phyloP scores from a whole-genome alignment of 1,284 basidiomycete species.

The Tilletia caries region DNA sequence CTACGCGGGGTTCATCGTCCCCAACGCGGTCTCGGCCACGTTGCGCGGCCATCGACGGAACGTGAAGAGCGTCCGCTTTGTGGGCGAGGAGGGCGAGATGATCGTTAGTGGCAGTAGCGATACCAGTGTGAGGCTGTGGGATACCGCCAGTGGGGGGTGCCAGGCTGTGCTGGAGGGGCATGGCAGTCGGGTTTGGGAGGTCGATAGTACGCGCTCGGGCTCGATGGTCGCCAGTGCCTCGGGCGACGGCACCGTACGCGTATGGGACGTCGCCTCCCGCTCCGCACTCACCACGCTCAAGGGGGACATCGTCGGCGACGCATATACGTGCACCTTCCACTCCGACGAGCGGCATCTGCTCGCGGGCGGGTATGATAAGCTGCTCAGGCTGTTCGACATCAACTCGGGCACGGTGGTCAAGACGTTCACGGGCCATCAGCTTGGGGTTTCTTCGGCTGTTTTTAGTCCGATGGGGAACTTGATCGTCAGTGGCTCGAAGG shows the following conservation, averaged over 20 bases:
- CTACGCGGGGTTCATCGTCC: constrained; percentile 42
- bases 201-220: constrained; percentile 47
- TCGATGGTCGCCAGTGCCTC: constrained; percentile 53
- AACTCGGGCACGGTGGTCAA: constrained; percentile 55
- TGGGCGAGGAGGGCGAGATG: constrained; percentile 53
- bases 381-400: constrained; percentile 57
- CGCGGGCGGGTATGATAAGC: constrained; percentile 58
- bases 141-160: constrained; percentile 40
- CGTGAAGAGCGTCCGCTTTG: constrained; percentile 57
- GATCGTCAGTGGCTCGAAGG: constrained; percentile 58
- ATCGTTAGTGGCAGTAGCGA: constrained; percentile 57
- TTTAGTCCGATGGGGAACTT: constrained; percentile 57
- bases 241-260: constrained; percentile 57
- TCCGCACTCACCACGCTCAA: neutral
- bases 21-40: constrained; percentile 34
- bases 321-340: constrained; percentile 57
- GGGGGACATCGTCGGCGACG: constrained; percentile 51
- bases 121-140: constrained; percentile 46
- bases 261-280: constrained; percentile 53
- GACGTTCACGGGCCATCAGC: constrained; percentile 58
- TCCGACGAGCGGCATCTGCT: constrained; percentile 55
- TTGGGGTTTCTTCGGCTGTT: constrained; percentile 56
- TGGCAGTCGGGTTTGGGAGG: constrained; percentile 57
- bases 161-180: constrained; percentile 54
- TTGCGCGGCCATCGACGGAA: constrained; percentile 56